Base-by-base conservation (phyloP, 495 filamentous ascomycete genomes). In the Aspergillus olivimuriae region DNA sequence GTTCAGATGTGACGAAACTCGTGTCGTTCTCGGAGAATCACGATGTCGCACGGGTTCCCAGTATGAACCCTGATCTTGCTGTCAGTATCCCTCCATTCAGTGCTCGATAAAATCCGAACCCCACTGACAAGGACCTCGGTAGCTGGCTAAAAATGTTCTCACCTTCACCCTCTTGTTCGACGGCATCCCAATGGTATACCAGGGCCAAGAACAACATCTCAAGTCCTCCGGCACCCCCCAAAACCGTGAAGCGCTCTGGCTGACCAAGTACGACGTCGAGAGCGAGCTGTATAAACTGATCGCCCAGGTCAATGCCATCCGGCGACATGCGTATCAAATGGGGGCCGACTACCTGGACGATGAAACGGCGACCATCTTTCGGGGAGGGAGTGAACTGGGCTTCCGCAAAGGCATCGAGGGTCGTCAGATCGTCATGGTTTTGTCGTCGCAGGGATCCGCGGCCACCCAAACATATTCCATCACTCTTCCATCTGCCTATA, bases 21-120 rank as follows among this genome's bases (percentile, higher is more conserved):
- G 77, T 82, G 14, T 79, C 73, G 3, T 94, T 94, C 68, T 59
- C 81, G 3, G 87, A 90, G 53, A 92, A 92, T 54, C 87, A 92
- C 52, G 87, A 92, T 54, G 62, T 78, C 8, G 48, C 69, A 4
- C 76, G 85, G 2, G 84, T 86, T 51, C 59, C 78, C 4, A 79
- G 70, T 21, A 39, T 63, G 68, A 51, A 47, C 4, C 32, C 55
- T 3, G 65, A 70, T 39, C 39, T 64, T n/a, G 73, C 62, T 56
- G 66, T 70, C 61, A 50, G 62, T 34, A 16, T 34, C 14, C 26
- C 20, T 34, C 15, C 30, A 9, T 16, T 12, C 44, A 14, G 15
- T 32, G 12, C 39, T 9, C 16, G n/a, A 8, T 8, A 24, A 19
- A 19, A 12, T 14, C n/a, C 6, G 20, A 2, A 12, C 8, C 36